Evolutionary conservation across 2,329 filamentous ascomycete genomes (phyloP), one percentile per base, ranked within the genome.

Genomic region (Didymella glomerata): DNA sequence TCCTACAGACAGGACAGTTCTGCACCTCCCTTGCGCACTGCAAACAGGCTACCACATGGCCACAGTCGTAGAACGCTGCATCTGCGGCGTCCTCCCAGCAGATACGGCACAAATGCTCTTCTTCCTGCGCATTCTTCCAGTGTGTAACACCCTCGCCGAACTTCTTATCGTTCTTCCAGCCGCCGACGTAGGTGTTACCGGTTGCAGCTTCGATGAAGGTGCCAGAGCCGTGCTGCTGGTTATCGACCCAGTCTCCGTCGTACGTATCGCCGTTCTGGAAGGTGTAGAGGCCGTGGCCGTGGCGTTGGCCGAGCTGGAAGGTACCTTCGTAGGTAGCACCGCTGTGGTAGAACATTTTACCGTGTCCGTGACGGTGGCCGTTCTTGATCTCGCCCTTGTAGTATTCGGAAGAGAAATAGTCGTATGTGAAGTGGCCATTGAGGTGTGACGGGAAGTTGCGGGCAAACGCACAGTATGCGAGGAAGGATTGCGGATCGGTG

Each of bases 191-290:
- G 41, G 84, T 84, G 68, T 88, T 88, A 46, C 85, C 85, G 0
- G 84, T 87, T 46, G 81, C 78, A 30, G 79, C 79, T 64, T 87
- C 84, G 30, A 84, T 77, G 57, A 84, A 84, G 1, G 81, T 85
- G 28, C 86, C 86, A 24, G 84, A 81, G 4, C 86, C 86, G 62
- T 87, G 82, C 55, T 86, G 83, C 64, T 84, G 82, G 64, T 92
- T 90, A 61, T 92, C 88, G 34, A 78, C 79, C 73, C 88, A 85
- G 55, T 89, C 71, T 41, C 81, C 81, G 18, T 78, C 76, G 66
- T 83, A 87, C 58, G 89, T 84, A 51, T 87, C 87, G 61, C 86
- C 87, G 76, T 96, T 86, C 25, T 83, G 81, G 71, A 86, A 88
- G 5, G 81, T 83, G 79, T 88, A 85, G 13, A 78, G 78, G 49